Base-by-base conservation (phyloP, 768 basidiomycete species). In the Lyophyllum atratum region DNA sequence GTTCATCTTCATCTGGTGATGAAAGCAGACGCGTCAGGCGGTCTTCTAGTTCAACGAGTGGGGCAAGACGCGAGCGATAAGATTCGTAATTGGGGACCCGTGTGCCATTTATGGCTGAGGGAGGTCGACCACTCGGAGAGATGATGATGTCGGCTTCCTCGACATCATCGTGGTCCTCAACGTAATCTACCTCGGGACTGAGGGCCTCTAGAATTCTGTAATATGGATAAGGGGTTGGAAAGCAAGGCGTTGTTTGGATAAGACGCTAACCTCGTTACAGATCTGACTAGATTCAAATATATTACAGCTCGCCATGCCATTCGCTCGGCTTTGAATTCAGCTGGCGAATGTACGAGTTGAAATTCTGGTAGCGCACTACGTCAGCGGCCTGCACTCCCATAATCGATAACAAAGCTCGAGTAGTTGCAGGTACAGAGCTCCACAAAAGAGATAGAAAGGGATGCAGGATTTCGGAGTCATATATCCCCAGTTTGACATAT, bases 231-330 rank as follows among this genome's bases (percentile, higher is more conserved):
- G 54, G 56, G 55, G 59, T 59, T 62, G 55, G 52, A 44, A 57
- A 60, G 52, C 49, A 65, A 58, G 28, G n/a, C 29, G 22, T 55
- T 51, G 28, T 43, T n/a, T 52, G 28, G 52, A 39, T 48, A 55
- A 59, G 44, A 55, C 43, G 71, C 78, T 60, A 68, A 86, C 87
- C 87, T 84, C 65, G 86, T 85, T 64, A 93, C 74, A 58, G 92
- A 93, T 68, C 87, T 86, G 58, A 93, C 88, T 60, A 94, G 79
- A 72, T 94, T 94, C 58, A 93, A 82, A 74, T 93, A 94, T 65
- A 94, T 89, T 63, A 94, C 91, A 49, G 89, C 83, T 50, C 92
- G 85, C 92, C 92, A 94, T 25, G 91, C 89, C 54, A 90, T 85
- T 59, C 92, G 81, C 68, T 93, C 91, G 17, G 86, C 84, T 61